phyloP scores from a whole-genome alignment of 352 stramenopile genomes.

The Globisporangium echinulatum region DNA sequence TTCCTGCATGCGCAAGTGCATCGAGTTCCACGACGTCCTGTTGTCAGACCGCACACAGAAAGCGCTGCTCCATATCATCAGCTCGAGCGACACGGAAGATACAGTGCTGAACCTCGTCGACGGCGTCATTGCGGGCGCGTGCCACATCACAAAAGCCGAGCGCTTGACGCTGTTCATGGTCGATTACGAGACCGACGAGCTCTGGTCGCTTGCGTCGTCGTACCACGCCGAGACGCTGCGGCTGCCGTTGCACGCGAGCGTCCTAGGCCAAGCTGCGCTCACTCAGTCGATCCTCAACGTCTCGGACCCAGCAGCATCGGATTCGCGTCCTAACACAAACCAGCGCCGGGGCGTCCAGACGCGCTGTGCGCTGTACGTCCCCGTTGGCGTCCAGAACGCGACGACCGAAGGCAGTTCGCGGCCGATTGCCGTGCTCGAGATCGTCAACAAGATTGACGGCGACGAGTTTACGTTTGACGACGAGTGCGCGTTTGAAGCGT shows the following conservation, averaged over 20 bases:
- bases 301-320: conserved; percentile 41
- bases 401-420: conserved; percentile 29
- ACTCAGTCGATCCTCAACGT: conserved; percentile 71
- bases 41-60: conserved; percentile 81
- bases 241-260: conserved; percentile 47
- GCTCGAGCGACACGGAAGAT: conserved; percentile 75
- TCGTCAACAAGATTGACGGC: conserved; percentile 79
- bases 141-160: conserved; percentile 79
- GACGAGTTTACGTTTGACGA: conserved; percentile 78
- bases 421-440: conserved; percentile 83
- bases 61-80: conserved; percentile 80
- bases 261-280: conserved; percentile 52
- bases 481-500: conserved; percentile 81
- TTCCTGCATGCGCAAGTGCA: conserved; percentile 81
- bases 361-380: conserved; percentile 75
- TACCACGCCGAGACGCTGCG: conserved; percentile 67
- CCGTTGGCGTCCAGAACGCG: conserved; percentile 64
- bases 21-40: conserved; percentile 80
- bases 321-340: conserved; percentile 63
- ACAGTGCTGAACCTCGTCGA: conserved; percentile 83
- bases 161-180: conserved; percentile 77
- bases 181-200: conserved; percentile 76
- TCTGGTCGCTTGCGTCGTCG: conserved; percentile 76
- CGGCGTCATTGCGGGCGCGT: conserved; percentile 70
- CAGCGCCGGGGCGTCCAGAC: conserved; percentile 54